Evolutionary conservation across 129 eudicot genomes (phyloP), one percentile per base, ranked within the genome.

Genomic region (Helianthus tuberosus): DNA sequence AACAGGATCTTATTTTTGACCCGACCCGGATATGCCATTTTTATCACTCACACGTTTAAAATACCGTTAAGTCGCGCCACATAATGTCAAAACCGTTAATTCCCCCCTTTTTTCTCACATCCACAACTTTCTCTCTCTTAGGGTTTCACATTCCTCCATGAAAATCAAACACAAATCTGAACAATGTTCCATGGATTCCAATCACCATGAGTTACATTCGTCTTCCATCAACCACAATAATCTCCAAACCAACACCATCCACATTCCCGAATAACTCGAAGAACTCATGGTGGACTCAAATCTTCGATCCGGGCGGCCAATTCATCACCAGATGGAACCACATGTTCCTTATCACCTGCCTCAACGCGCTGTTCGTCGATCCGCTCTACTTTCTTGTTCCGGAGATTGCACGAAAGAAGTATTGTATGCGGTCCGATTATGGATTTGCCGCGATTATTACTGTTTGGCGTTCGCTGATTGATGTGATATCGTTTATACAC

Each of bases 311-410:
- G 1, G 81, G 85, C 10, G 84, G 96, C 64, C 87, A 86, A 6
- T 77, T 86, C 76, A 89, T 93, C 25, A 81, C 74, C 55, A 69
- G 76, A 82, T 93, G 98, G 98, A 93, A 93, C 76, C 78, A 88
- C 61, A 69, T 93, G 38, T 93, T 89, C 88, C 12, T 93, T 16
- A 61, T 85, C 69, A 73, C 85, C n/a, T 85, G 91, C 57, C 81
- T 93, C 50, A 57, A 81, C 14, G 90, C 96, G 2, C 92, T 93
- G 27, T 93, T 89, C 46, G 79, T 93, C 10, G 98, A 93, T 57
- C 98, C 98, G 1, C 81, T 89, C 9, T 93, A 89, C 73, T 88
- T 93, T 74, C 85, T 81, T 63, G 87, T 93, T 4, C 92, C 96
- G 1, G 76, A 68, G 46, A 82, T 84, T 48, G 53, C 71, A 1